phyloP scores from a whole-genome alignment of 2,329 filamentous ascomycete genomes.

The Penicillium freii region DNA sequence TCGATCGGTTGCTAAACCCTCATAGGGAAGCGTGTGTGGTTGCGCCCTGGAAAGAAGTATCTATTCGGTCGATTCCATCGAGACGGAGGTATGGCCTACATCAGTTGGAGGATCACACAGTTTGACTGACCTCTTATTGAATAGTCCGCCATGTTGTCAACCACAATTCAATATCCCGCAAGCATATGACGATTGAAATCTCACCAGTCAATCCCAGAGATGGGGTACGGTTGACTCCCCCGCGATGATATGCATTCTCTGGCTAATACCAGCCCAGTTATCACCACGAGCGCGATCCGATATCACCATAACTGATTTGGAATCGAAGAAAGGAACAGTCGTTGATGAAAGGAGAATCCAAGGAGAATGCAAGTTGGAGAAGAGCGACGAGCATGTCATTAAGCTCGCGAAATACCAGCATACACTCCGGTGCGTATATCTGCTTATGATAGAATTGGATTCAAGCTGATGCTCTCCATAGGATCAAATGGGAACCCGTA shows the following conservation, averaged over 20 bases:
- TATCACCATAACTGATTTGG: constrained; percentile 72
- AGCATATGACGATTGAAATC: constrained; percentile 79
- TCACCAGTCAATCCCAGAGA: constrained; percentile 63
- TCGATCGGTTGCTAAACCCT: constrained; percentile 10
- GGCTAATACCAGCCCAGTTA: constrained; percentile 46
- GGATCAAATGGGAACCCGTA: constrained; percentile 74
- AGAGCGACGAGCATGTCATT: constrained; percentile 60
- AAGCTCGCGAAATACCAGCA: constrained; percentile 69
- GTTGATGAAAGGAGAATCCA: constrained; percentile 72
- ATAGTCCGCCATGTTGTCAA: constrained; percentile 69
- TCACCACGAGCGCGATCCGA: constrained; percentile 64
- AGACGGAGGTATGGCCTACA: constrained; percentile 54
- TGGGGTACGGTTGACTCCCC: constrained; percentile 52
- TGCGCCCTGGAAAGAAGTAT: constrained; percentile 80
- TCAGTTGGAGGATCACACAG: not conserved
- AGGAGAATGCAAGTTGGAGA: constrained; percentile 58
- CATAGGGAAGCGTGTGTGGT: constrained; percentile 71
- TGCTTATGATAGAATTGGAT: not conserved
- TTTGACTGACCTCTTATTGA: not conserved
- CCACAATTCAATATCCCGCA: constrained; percentile 80
- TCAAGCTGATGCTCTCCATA: constrained; percentile 35
- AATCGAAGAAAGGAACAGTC: constrained; percentile 80
- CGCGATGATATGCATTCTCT: not conserved
- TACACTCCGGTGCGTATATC: constrained; percentile 41
- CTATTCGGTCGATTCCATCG: constrained; percentile 75